A percentile compares a stretch with the other conserved stretches of the same genome.
Conservation (phyloP, 2,329 filamentous ascomycete genomes). For the Colletotrichum navitas region DNA sequence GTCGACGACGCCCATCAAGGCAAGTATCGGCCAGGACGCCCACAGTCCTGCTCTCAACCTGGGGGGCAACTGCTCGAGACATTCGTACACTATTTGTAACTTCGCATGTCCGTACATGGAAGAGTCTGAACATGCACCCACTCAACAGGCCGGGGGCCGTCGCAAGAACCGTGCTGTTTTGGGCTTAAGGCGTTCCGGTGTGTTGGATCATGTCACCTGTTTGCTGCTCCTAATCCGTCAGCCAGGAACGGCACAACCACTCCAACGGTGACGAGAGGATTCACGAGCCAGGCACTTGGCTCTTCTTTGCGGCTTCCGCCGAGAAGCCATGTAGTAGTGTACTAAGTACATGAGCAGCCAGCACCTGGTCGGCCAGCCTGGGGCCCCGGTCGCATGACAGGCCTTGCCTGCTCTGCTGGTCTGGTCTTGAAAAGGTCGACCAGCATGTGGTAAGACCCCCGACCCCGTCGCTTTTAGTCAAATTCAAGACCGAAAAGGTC, state of each 20-base stretch:
- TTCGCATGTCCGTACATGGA: slow-evolving; percentile 3
- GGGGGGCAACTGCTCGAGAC: slow-evolving; percentile 24
- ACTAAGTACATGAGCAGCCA: neutral
- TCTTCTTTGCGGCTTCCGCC: slow-evolving; percentile 36
- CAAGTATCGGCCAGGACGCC: slow-evolving; percentile 4
- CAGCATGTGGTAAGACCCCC: slow-evolving; percentile 33
- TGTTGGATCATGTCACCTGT: slow-evolving; percentile 38
- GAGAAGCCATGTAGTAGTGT: slow-evolving; percentile 2
- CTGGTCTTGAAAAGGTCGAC: slow-evolving; percentile 33
- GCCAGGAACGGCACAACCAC: slow-evolving; percentile 41
- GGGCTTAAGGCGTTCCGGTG: slow-evolving; percentile 41
- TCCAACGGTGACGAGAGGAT: slow-evolving; percentile 39
- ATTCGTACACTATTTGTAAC: neutral
- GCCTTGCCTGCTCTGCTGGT: slow-evolving; percentile 28
- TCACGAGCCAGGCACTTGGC: slow-evolving; percentile 42
- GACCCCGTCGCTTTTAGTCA: slow-evolving; percentile 25
- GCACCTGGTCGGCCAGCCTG: slow-evolving; percentile 29
- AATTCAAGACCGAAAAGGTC: slow-evolving; percentile 35
- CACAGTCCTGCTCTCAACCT: slow-evolving; percentile 3
- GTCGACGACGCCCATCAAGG: neutral
- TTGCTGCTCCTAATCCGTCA: slow-evolving; percentile 31
- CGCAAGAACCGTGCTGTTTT: slow-evolving; percentile 32
- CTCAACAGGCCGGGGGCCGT: slow-evolving; percentile 28
- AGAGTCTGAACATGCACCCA: slow-evolving; percentile 17
- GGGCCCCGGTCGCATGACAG: slow-evolving; percentile 33